Evolutionary conservation across 2,329 filamentous ascomycete species (phyloP).

Genomic region (Aschersonia sp.): DNA sequence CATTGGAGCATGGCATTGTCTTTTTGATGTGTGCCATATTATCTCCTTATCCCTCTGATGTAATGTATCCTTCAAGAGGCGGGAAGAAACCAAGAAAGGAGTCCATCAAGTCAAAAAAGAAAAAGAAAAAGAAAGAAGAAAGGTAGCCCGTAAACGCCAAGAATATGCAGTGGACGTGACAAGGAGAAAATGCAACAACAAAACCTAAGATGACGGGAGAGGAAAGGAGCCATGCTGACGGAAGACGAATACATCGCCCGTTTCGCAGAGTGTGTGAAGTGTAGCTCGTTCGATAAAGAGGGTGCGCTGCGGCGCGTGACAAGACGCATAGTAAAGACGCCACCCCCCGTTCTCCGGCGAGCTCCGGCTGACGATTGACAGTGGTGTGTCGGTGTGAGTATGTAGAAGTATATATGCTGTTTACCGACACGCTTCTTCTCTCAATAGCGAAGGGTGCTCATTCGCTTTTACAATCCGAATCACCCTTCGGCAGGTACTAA

Average conservation of each 20-base stretch:
- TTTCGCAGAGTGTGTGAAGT: too few relatives aligned
- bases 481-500: slow-evolving; percentile 15
- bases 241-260: too few relatives aligned
- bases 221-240: too few relatives aligned
- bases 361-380: too few relatives aligned
- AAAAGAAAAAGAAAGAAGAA: slow-evolving; percentile 5
- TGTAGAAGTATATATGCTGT: slow-evolving; percentile 3
- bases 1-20: neutral
- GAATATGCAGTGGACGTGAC: slow-evolving; percentile 4
- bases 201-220: neutral
- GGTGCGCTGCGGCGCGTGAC: too few relatives aligned
- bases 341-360: too few relatives aligned
- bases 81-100: slow-evolving; percentile 3
- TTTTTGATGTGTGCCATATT: neutral
- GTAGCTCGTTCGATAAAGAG: too few relatives aligned
- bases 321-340: too few relatives aligned
- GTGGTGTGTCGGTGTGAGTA: neutral
- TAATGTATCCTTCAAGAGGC: neutral
- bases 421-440: neutral
- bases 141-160: slow-evolving; percentile 9
- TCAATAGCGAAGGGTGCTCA: neutral
- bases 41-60: neutral
- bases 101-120: neutral
- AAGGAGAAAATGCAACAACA: slow-evolving; percentile 1
- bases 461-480: neutral